phyloP scores from a whole-genome alignment of 106 monocot species.

The Chionographis japonica region DNA sequence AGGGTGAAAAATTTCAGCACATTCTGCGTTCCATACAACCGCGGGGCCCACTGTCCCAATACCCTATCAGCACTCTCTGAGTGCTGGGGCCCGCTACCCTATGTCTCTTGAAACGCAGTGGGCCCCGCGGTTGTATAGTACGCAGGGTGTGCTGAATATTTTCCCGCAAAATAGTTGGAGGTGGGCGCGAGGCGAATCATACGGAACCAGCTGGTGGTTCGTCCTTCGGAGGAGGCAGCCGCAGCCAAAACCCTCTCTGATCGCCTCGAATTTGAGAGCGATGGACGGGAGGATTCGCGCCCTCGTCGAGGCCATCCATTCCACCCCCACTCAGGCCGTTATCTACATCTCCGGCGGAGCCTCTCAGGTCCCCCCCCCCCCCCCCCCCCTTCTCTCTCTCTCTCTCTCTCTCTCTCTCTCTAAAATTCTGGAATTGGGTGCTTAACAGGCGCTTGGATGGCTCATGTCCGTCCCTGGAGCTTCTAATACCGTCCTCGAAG shows the following conservation, averaged over 20 bases:
- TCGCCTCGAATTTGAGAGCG: neutral
- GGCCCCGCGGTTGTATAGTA: too few relatives aligned
- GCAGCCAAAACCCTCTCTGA: neutral
- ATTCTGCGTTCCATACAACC: too few relatives aligned
- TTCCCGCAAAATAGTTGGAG: too few relatives aligned
- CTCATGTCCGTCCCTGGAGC: constrained; percentile 85
- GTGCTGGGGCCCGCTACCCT: too few relatives aligned
- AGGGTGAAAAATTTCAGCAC: too few relatives aligned
- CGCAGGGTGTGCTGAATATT: too few relatives aligned
- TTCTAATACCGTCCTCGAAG: constrained; percentile 83
- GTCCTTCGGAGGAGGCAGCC: neutral
- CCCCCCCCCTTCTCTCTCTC: constrained; percentile 6
- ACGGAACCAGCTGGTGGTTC: neutral
- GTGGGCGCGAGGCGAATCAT: too few relatives aligned
- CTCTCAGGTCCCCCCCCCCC: constrained; percentile 61
- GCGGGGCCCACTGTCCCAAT: too few relatives aligned
- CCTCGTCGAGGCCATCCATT: constrained; percentile 79
- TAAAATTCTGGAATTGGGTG: neutral
- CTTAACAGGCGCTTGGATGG: constrained; percentile 74
- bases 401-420: neutral
- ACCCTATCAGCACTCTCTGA: too few relatives aligned
- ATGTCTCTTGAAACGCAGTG: too few relatives aligned
- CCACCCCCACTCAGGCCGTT: constrained; percentile 53
- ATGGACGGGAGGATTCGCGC: constrained; percentile 55
- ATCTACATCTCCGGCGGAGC: constrained; percentile 85